A percentile compares a stretch with the other conserved stretches of the same genome.
phyloP scores from a whole-genome alignment of 495 filamentous ascomycete species.

The Penicillium salamii region DNA sequence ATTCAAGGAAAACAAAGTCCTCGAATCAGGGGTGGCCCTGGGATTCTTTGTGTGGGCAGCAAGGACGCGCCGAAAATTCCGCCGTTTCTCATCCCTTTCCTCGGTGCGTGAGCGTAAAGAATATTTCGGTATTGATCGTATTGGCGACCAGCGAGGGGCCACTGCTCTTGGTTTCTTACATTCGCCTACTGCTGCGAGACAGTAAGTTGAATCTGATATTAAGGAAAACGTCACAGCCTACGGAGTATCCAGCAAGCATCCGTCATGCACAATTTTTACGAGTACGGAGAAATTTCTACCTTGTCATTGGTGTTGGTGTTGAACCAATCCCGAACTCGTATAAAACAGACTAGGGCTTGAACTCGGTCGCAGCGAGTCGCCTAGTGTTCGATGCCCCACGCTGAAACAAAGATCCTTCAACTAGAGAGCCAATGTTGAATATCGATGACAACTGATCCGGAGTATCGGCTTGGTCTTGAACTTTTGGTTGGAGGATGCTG shows the following conservation, averaged over 20 bases:
- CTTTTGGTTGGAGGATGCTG: not conserved
- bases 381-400: conserved; percentile 6
- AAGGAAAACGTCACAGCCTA: not conserved
- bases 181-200: not conserved
- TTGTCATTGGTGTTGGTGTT: not conserved
- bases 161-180: conserved; percentile 1
- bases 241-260: not conserved
- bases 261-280: conserved; percentile 1
- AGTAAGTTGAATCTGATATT: not conserved
- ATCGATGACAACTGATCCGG: not conserved
- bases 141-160: conserved; percentile 4
- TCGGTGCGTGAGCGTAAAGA: conserved; percentile 28
- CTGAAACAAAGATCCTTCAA: not conserved
- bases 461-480: not conserved
- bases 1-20: conserved; percentile 12
- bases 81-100: conserved; percentile 18
- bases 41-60: conserved; percentile 19
- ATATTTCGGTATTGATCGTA: conserved; percentile 2
- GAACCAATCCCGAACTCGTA: conserved; percentile 2
- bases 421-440: not conserved
- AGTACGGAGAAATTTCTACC: not conserved
- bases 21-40: conserved; percentile 20
- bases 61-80: conserved; percentile 18
- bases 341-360: conserved; percentile 4
- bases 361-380: conserved; percentile 1